Conservation (phyloP, 225 moss, liverwort and hornwort genomes). For the Physcomitrium patens region DNA sequence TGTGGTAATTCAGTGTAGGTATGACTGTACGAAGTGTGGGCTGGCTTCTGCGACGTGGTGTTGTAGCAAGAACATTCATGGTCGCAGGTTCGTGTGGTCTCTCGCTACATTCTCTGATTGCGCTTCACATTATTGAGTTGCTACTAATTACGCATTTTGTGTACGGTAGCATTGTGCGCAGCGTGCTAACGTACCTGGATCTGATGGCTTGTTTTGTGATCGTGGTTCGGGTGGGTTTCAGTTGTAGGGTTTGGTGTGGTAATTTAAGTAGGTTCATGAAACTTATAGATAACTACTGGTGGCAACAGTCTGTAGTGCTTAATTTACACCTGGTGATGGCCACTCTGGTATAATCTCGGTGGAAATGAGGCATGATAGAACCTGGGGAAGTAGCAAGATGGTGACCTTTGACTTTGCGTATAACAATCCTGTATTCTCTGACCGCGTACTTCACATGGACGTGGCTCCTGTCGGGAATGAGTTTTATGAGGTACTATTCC, state of each 20-base stretch:
- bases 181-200: neutral
- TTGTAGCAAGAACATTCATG: neutral
- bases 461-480: constrained; percentile 39
- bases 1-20: too few relatives aligned
- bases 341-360: neutral
- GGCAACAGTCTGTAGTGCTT: constrained; percentile 10
- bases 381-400: constrained; percentile 44
- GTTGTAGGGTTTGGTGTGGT: constrained; percentile 23
- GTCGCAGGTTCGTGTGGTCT: neutral
- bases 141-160: neutral
- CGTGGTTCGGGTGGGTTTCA: neutral
- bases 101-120: neutral
- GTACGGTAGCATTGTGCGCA: neutral
- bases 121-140: neutral
- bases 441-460: constrained; percentile 70
- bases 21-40: too few relatives aligned
- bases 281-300: neutral
- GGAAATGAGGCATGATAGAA: constrained; percentile 37
- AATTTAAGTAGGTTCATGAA: neutral
- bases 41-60: neutral
- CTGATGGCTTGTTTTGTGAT: neutral
- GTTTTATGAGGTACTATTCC: constrained; percentile 42
- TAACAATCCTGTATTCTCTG: constrained; percentile 74
- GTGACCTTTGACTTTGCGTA: constrained; percentile 81
- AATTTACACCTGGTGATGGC: constrained; percentile 15